phyloP scores from a whole-genome alignment of 345 rosid genomes.

The Citrus reticulata region DNA sequence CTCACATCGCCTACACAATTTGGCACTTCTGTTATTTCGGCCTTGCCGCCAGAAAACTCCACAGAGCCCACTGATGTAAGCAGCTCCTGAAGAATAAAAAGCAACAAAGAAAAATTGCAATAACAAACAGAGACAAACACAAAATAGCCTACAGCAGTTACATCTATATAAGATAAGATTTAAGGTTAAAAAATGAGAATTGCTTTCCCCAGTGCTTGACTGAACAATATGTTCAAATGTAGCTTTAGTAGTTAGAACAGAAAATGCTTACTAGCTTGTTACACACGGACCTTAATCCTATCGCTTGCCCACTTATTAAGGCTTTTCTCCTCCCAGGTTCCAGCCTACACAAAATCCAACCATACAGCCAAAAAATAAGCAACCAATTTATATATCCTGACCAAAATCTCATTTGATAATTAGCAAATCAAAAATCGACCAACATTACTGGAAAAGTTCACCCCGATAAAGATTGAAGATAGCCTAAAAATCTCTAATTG shows the following conservation, averaged over 20 bases:
- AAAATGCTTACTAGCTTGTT: neutral
- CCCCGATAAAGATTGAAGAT: neutral
- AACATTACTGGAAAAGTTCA: neutral
- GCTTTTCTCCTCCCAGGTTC: conserved; percentile 96
- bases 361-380: neutral
- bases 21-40: conserved; percentile 63
- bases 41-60: conserved; percentile 71
- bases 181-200: neutral
- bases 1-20: conserved; percentile 88
- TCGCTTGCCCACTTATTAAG: conserved; percentile 83
- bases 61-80: conserved; percentile 54
- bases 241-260: neutral
- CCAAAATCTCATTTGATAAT: neutral
- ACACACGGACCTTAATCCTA: conserved; percentile 60
- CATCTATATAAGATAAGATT: neutral
- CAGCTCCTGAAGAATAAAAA: conserved; percentile 49
- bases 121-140: neutral
- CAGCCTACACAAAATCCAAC: conserved; percentile 48
- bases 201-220: neutral
- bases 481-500: neutral
- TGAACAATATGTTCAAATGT: neutral
- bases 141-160: neutral
- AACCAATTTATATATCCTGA: neutral
- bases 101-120: neutral
- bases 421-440: no score